Base-by-base conservation (phyloP, 768 basidiomycete species). In the Serendipita sp. region DNA sequence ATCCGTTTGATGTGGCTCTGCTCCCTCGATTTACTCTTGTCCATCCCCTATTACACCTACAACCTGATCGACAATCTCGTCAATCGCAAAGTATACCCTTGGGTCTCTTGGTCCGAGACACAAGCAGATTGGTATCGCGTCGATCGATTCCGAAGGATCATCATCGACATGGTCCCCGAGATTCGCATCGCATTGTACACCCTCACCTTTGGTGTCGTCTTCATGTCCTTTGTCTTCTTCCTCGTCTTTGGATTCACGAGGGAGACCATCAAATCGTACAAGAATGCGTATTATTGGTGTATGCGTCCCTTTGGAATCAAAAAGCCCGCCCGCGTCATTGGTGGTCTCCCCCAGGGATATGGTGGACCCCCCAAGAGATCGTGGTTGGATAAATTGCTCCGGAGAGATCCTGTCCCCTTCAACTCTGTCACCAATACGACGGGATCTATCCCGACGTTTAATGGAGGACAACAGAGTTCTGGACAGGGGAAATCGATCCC, bases 1-100 rank as follows among this genome's bases (percentile, higher is more conserved):
- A 30, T 60, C 35, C 56, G 56, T 28, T 32, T 60, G 10, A 60
- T 60, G 56, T 60, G 56, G 56, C 56, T 60, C 35, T 60, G 56
- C 56, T 60, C 23, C 16, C 23, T 60, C 56, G 56, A 60, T 32
- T 28, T 60, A 10, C 10, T 60, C 5, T 4, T 60, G 8, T 23
- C 34, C 16, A 18, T 60, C 1, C 56, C 56, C 1, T 60, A n/a
- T 10, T 35, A 60, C 28, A 16, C n/a, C 23, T 60, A 18, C 56
- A 60, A 4, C 56, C 3, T 60, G 23, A 60, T 60, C 56, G 56
- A 60, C 56, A 60, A 60, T n/a, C 56, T 60, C 56, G 34, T 35
- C 56, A 60, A 60, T 28, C 28, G 16, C 16, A 30, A 30, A n/a
- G 28, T 60, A 4, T 60, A 28, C 3, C 56, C 56, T 4, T 60